phyloP scores from a whole-genome alignment of 176 grass and related monocot species.

The Phoenix roebelenii region DNA sequence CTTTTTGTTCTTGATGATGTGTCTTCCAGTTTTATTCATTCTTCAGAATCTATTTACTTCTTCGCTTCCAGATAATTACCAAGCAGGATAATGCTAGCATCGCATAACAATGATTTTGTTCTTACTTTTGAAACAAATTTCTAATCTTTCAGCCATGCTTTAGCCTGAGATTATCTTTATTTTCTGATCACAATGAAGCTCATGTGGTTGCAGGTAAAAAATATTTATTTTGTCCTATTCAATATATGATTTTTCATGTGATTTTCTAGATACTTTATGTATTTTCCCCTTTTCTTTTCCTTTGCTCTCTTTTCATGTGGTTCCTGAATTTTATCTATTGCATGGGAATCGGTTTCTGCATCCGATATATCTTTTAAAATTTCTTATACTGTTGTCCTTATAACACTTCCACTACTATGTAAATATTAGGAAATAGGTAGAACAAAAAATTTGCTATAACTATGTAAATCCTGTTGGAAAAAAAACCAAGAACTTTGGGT shows the following conservation, averaged over 20 bases:
- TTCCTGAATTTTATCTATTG: no score
- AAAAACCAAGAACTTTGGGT: no score
- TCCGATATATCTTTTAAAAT: no score
- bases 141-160: constrained; percentile 62
- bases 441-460: no score
- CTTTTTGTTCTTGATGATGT: constrained; percentile 50
- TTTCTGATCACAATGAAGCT: constrained; percentile 66
- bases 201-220: constrained; percentile 58
- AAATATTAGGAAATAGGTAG: no score
- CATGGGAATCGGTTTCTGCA: no score
- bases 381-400: no score
- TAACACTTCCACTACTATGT: no score
- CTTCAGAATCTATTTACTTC: constrained; percentile 50
- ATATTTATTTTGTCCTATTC: neutral
- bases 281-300: neutral
- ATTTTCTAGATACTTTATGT: no score
- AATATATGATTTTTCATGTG: no score
- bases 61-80: neutral
- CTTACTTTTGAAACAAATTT: constrained; percentile 23
- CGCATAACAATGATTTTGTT: constrained; percentile 13
- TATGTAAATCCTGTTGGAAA: no score
- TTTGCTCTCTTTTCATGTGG: neutral
- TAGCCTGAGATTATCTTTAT: constrained; percentile 67
- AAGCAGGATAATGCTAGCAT: neutral
- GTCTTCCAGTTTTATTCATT: constrained; percentile 49